Evolutionary conservation across 805 yeast genomes (phyloP), one percentile per base, ranked within the genome.

Genomic region (Metschnikowia gelsemii): DNA sequence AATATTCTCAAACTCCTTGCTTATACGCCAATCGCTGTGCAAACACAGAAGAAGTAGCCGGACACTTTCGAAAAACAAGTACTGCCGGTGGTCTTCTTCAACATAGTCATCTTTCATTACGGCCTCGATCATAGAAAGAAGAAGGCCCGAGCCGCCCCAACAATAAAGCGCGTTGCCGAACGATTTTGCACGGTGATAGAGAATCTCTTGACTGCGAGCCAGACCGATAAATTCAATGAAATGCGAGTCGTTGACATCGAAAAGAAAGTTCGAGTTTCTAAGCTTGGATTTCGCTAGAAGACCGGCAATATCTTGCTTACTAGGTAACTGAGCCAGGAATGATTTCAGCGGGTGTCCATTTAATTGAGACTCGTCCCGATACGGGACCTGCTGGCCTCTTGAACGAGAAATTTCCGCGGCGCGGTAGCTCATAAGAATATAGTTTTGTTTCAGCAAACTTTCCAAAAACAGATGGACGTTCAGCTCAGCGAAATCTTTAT

Each of bases 1-100:
- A 3, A 68, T 64, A 13, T 72, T 65, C 49, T 81, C 87, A 54
- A 83, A 76, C 45, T 82, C 87, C 35, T 73, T 72, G 21, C 68
- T 59, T 38, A 74, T 62, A 29, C 80, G 64, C 74, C 82, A 71
- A 45, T 76, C 71, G 22, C 64, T 62, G n/a, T 65, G 57, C 8
- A 82, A 55, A 0, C 76, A 33, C 11, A 57, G 55, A 23, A 82
- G 67, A 2, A 82, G 58, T 0, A 76, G 42, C 2, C 63, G 56
- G 5, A 80, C 45, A 0, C 72, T 53, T 5, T 55, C 49, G 9
- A 61, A 56, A 8, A 78, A 49, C 1, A 59, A 52, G 7, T 50
- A 35, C 18, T 59, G 59, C 14, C 59, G 28, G 1, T 50, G 24
- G n/a, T 22, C 19, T 8, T 25, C 23, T 13, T 57, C 54, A 4